Evolutionary conservation across 169 alveolate species (phyloP), one percentile per base, ranked within the genome.

Genomic region (Cryptosporidium sp.): DNA sequence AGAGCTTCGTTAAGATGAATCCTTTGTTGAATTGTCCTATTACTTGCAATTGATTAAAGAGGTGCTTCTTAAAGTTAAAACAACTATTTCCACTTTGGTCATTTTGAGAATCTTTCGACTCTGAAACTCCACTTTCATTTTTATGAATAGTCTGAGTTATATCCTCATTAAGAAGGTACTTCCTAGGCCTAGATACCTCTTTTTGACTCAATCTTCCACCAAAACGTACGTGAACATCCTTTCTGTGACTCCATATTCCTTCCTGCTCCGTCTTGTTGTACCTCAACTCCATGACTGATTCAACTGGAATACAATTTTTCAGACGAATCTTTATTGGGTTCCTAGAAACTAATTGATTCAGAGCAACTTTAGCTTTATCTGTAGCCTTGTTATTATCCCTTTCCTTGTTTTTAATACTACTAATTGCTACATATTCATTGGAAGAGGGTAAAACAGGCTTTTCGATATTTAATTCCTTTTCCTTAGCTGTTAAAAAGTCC

Each of bases 21-120:
- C 99, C 99, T 86, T 94, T 95, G 84, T 98, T 98, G 91, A 98
- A 98, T 92, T 98, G 94, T 0, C 98, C 98, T 3, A 94, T 85
- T 0, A 96, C 91, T 58, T 93, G 50, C 50, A 96, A 92, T 29
- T 94, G 92, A 21, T 84, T 80, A 84, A 98, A 98, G 12, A 96
- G 94, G 33, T 91, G 91, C 68, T 97, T 96, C 86, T 95, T 94
- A 85, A 96, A 92, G 71, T 70, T 69, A 45, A 86, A 84, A 31
- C 92, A 84, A 31, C 92, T 70, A 39, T 51, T 55, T 6, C 12
- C 9, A 23, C 23, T 5, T 48, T 39, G 37, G 51, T 84, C 69
- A 21, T 29, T 29, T 2, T 21, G 6, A 26, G 26, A n/a, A 12
- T 69, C 29, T 70, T 23, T 37, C 2, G 50, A 70, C 18, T 48